Conservation (phyloP, 495 filamentous ascomycete genomes). For the Hypoxylon rickii region DNA sequence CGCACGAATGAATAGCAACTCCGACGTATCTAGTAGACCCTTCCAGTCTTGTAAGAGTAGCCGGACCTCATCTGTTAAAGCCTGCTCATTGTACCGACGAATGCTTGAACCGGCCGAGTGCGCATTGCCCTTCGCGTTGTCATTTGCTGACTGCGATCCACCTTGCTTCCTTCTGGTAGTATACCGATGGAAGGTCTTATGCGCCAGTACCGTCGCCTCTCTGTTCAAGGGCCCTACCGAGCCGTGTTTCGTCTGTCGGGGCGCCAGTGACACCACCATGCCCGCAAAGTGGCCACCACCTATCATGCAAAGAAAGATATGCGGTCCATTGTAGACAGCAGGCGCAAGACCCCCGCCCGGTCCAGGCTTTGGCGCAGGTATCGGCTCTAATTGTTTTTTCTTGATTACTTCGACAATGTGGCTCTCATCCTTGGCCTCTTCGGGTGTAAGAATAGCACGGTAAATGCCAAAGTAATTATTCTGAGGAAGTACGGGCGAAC, state of each 20-base stretch:
- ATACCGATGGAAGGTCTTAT: constrained; percentile 98
- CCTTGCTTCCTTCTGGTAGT: constrained; percentile 96
- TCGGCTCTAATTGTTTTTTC: constrained; percentile 75
- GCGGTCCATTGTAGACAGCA: constrained; percentile 63
- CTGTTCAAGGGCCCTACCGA: constrained; percentile 68
- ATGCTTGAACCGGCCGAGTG: constrained; percentile 91
- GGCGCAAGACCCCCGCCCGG: constrained; percentile 57
- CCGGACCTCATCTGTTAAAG: constrained; percentile 81
- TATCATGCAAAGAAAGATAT: constrained; percentile 97
- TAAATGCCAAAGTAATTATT: constrained; percentile 87
- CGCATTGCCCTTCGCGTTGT: constrained; percentile 85
- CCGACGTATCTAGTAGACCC: constrained; percentile 75
- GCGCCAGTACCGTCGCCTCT: constrained; percentile 83
- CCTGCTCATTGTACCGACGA: constrained; percentile 91
- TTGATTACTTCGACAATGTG: constrained; percentile 67
- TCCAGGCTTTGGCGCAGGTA: constrained; percentile 53
- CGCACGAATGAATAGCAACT: constrained; percentile 86
- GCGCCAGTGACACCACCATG: constrained; percentile 88
- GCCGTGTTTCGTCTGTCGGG: constrained; percentile 72
- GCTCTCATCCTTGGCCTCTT: constrained; percentile 68
- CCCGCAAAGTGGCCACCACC: constrained; percentile 97
- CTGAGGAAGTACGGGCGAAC: constrained; percentile 69
- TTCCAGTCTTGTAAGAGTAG: constrained; percentile 81
- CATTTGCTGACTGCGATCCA: constrained; percentile 90
- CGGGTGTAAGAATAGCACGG: constrained; percentile 74